These are phyloP conservation scores for Penicillium manginii DNA, from an alignment of 495 filamentous ascomycete species.

Conservation along the genomic window DNA sequence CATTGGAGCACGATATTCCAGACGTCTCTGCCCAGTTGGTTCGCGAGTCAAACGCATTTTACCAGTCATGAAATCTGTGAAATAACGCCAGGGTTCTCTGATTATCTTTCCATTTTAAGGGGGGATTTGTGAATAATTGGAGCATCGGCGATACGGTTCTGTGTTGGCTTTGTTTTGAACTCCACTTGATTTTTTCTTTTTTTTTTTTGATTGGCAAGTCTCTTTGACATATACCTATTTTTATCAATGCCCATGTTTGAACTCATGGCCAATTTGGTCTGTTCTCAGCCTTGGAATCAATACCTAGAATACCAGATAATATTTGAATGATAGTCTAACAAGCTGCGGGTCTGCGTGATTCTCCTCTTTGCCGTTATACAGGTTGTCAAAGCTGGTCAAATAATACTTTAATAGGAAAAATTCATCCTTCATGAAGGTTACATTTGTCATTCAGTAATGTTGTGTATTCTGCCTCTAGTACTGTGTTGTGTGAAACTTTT, in stretches of 20 bases:
- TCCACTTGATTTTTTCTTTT: constrained; percentile 2
- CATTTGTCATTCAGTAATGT: too few relatives aligned
- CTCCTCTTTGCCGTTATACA: too few relatives aligned
- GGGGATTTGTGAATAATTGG: constrained; percentile 2
- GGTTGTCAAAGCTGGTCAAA: too few relatives aligned
- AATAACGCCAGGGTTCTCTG: neutral
- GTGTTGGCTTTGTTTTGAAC: constrained; percentile 8
- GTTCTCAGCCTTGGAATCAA: neutral
- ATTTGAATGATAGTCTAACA: too few relatives aligned
- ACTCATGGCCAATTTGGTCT: neutral
- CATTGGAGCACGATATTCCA: constrained; percentile 64
- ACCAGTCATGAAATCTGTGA: constrained; percentile 46
- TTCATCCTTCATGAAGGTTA: too few relatives aligned
- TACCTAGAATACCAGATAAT: neutral
- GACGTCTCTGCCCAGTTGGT: constrained; percentile 52
- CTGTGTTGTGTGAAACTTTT: too few relatives aligned
- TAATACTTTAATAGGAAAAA: too few relatives aligned
- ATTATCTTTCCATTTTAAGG: neutral
- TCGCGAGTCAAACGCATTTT: constrained; percentile 62
- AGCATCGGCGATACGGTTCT: constrained; percentile 7
- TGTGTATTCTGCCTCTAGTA: too few relatives aligned
- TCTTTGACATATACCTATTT: constrained; percentile 18
- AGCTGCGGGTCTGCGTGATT: too few relatives aligned
- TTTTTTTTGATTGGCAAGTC: constrained; percentile 13
- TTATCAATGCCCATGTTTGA: constrained; percentile 9